Percentiles rank a stretch among this genome's conserved stretches.
These are phyloP conservation scores for Phytophthora ramorum DNA, from an alignment of 352 stramenopile species.

Conservation along the genomic window DNA sequence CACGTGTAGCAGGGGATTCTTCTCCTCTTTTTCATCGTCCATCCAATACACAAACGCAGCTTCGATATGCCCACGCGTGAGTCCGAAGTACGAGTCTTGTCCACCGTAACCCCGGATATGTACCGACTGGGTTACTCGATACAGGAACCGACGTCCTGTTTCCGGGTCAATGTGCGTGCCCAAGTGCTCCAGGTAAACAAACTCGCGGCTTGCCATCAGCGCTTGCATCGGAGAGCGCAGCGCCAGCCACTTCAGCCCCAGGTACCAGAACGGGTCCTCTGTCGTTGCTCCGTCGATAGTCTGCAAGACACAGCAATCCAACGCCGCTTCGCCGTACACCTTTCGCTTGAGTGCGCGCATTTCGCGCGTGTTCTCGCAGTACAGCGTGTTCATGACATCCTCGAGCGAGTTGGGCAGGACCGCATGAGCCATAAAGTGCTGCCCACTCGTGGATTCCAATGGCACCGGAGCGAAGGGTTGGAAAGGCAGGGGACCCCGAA, in stretches of 20 bases:
- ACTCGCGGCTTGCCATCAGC: constrained; percentile 70
- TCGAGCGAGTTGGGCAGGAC: constrained; percentile 66
- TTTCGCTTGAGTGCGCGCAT: constrained; percentile 49
- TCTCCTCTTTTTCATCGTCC: constrained; percentile 47
- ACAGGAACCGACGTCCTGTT: constrained; percentile 62
- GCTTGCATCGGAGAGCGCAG: constrained; percentile 66
- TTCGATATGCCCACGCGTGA: constrained; percentile 71
- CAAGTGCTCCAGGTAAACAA: constrained; percentile 75
- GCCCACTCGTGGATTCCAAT: constrained; percentile 36
- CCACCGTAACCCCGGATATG: constrained; percentile 66
- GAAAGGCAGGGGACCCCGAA: constrained; percentile 9
- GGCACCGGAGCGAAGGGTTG: constrained; percentile 29
- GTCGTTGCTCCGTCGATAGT: constrained; percentile 68
- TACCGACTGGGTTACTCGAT: constrained; percentile 70
- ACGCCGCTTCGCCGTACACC: constrained; percentile 56
- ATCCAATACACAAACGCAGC: constrained; percentile 77
- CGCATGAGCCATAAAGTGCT: constrained; percentile 73
- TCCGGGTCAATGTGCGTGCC: constrained; percentile 60
- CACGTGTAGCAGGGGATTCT: constrained; percentile 57
- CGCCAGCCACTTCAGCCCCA: constrained; percentile 81
- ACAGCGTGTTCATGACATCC: constrained; percentile 66
- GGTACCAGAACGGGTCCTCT: constrained; percentile 78
- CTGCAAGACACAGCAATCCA: constrained; percentile 71
- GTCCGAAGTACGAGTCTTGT: constrained; percentile 69
- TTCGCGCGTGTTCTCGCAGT: constrained; percentile 66